These are phyloP conservation scores for Phytopythium montanum DNA, from an alignment of 352 stramenopile species.

Conservation along the genomic window DNA sequence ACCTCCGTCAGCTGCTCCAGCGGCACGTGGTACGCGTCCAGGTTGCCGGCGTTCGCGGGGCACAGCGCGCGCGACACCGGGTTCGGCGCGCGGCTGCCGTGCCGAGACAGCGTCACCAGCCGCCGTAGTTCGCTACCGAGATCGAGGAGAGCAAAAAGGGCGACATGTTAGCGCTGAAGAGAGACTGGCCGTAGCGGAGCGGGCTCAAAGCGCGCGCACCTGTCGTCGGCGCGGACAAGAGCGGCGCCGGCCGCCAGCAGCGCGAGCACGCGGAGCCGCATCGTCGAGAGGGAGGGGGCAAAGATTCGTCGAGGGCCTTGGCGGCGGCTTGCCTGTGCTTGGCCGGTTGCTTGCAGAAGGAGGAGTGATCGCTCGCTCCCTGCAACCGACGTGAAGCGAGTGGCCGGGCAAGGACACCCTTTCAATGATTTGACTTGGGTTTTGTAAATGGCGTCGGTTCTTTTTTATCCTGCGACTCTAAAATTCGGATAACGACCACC, in stretches of 20 bases:
- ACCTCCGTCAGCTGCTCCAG: slow-evolving; percentile 79
- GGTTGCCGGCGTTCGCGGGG: slow-evolving; percentile 62
- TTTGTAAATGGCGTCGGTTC: too few species aligned
- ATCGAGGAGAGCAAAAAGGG: too few species aligned
- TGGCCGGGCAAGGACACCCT: too few species aligned
- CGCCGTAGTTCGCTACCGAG: slow-evolving; percentile 68
- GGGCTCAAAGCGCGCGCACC: neutral
- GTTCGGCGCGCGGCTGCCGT: slow-evolving; percentile 80
- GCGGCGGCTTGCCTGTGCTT: neutral
- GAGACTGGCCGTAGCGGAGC: too few species aligned
- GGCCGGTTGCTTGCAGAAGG: too few species aligned
- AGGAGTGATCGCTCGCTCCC: too few species aligned
- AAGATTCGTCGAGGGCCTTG: too few species aligned
- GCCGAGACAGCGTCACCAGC: slow-evolving; percentile 72
- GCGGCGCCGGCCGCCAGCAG: neutral
- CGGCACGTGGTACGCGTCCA: slow-evolving; percentile 75
- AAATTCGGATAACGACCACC: too few species aligned
- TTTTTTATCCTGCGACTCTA: too few species aligned
- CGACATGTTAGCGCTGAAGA: too few species aligned
- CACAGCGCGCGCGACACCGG: slow-evolving; percentile 51
- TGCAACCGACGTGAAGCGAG: too few species aligned
- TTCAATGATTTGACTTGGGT: too few species aligned
- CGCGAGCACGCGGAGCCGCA: neutral
- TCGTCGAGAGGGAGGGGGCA: neutral
- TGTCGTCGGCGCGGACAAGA: slow-evolving; percentile 1